Base-by-base conservation (phyloP, 768 basidiomycete species). In the Tylopilus rubrobrunneus region DNA sequence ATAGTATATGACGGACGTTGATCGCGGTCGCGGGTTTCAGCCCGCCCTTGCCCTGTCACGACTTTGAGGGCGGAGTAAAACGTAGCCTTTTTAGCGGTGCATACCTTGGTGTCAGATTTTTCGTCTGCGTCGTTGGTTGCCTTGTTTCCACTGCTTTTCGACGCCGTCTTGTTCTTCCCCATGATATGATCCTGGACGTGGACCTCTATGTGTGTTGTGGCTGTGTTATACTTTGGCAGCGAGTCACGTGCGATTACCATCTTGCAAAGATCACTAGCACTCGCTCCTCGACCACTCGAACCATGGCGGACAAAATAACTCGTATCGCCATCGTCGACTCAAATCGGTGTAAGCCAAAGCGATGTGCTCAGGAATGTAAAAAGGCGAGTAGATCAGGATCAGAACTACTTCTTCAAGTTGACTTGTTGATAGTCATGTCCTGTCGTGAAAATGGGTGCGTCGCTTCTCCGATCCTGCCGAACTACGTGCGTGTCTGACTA, bases 341-440 rank as follows among this genome's bases (percentile, higher is more conserved):
- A 9, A 93, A 95, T 77, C 81, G 85, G 51, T 98, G 96, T 78
- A 96, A 97, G 69, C 97, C 97, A 19, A 98, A 99, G 73, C 78
- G 91, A 74, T 94, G 92, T 62, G 89, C 94, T 25, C 95, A 96
- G 68, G 97, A 98, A 74, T 99, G 97, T 76, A 98, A 96, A 81
- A 96, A 98, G 78, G 91, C 87, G 59, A 53, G 59, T 14, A 44
- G 47, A 59, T 54, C 36, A 44, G 23, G 48, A 61, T 57, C 44
- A 49, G 28, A 28, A 3, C 25, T 31, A 28, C 28, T 14, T 23
- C 10, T 15, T 28, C 7, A 27, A 14, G 41, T 42, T 53, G 47
- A 59, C 58, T 25, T 3, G 23, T 58, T 37, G 21, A 49, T 57
- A 87, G 86, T 88, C 88, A 72, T 98, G 95, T 79, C 95, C 95